phyloP scores from a whole-genome alignment of 2,329 filamentous ascomycete genomes.

The Penicillium sp. region DNA sequence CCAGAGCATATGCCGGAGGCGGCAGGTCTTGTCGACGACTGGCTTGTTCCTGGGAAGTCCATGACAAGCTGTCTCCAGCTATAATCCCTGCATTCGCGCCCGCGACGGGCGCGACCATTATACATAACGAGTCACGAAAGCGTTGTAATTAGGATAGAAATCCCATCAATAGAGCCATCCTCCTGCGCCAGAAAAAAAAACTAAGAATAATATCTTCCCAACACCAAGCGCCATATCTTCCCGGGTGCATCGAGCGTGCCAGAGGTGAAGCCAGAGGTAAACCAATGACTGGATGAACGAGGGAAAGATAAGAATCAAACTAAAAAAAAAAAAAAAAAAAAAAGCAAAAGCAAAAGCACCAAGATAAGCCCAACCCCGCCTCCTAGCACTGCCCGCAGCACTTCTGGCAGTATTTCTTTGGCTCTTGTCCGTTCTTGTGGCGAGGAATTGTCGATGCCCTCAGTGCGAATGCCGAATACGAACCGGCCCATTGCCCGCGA shows the following conservation, averaged over 20 bases:
- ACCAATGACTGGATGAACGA: conserved; percentile 2
- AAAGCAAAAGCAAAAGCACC: conserved; percentile 14
- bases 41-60: not conserved
- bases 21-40: not conserved
- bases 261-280: not conserved
- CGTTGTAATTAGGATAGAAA: conserved; percentile 15
- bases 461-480: not conserved
- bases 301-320: conserved; percentile 12
- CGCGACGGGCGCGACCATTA: conserved; percentile 9
- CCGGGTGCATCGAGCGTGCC: not conserved
- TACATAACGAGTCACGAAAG: conserved; percentile 21
- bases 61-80: not conserved
- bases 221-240: conserved; percentile 18
- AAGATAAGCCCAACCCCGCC: conserved; percentile 16
- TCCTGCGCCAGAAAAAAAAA: conserved; percentile 4
- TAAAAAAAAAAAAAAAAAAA: conserved; percentile 14
- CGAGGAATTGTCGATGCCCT: not conserved
- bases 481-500: not conserved
- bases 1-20: not conserved
- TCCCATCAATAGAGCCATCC: conserved; percentile 1
- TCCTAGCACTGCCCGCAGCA: conserved; percentile 16
- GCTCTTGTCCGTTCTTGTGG: not conserved
- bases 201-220: not conserved
- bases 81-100: conserved; percentile 11
- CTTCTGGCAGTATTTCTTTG: conserved; percentile 16